Base-by-base conservation (phyloP, 805 yeast species). In the Candida qinlingensis region DNA sequence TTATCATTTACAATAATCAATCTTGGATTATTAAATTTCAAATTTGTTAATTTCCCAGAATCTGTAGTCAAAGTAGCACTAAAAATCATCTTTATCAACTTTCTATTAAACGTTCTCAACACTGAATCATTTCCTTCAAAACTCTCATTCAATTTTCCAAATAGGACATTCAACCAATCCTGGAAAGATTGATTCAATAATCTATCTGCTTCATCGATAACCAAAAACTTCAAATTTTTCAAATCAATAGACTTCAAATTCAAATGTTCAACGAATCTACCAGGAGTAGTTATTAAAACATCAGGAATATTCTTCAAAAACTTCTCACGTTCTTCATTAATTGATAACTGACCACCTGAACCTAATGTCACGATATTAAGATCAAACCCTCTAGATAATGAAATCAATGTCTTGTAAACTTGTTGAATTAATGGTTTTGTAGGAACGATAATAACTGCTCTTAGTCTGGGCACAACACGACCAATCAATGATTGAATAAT, bases 11-110 rank as follows among this genome's bases (percentile, higher is more conserved):
- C 84, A 49, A 89, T 81, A 38, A 87, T 71, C 42, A 94, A 66
- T 58, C 83, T 75, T n/a, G 95, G 97, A 55, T 73, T 75, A 49
- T 72, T 71, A 53, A 94, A 77, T 45, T 83, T 79, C 50, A 94
- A 73, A 41, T 80, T 77, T 7, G 92, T 76, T 48, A 94, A 70
- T 61, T 87, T 88, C 30, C 94, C 96, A 0, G 97, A 87, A 63
- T 91, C 96, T 2, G 97, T 84, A 4, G 97, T 89, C 46, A 94
- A 75, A 0, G 99, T 94, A 7, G 99, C 99, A 44, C 95, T 84
- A 61, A 94, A 89, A 4, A 94, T 75, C 64, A 92, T 73, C 56
- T 91, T 78, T 69, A 70, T 84, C 61, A 67, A 81, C 65, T 61
- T 61, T 37, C 49, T 56, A 36, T 54, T 54, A 37, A 37, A 59